Evolutionary conservation across 2,329 filamentous ascomycete genomes (phyloP).

Genomic region (Massarina eburnea): DNA sequence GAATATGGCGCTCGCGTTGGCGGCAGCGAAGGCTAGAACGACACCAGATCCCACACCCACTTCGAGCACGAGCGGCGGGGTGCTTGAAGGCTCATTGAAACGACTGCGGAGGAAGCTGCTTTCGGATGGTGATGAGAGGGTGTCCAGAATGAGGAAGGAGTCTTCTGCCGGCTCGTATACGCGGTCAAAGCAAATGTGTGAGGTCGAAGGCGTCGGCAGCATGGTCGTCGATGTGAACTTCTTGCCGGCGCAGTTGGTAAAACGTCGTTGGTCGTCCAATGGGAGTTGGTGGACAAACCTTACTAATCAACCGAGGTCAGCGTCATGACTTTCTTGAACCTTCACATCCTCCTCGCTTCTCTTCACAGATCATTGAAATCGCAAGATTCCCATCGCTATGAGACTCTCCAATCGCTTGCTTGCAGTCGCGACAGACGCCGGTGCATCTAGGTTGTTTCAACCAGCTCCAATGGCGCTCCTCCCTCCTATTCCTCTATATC

Average conservation of each 20-base stretch:
- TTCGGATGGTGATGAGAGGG: slow-evolving; percentile 73
- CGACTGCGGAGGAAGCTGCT: slow-evolving; percentile 65
- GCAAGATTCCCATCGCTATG: slow-evolving; percentile 22
- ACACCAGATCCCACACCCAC: slow-evolving; percentile 91
- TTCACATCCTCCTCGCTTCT: neutral
- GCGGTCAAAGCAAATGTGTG: slow-evolving; percentile 82
- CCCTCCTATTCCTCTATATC: slow-evolving; percentile 86
- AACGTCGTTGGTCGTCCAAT: slow-evolving; percentile 14
- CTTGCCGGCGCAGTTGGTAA: slow-evolving; percentile 8
- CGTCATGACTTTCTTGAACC: slow-evolving; percentile 1
- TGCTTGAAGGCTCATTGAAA: slow-evolving; percentile 51
- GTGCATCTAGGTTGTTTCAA: slow-evolving; percentile 37
- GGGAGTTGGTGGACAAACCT: slow-evolving; percentile 5
- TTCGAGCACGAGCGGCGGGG: slow-evolving; percentile 69
- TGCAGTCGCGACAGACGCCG: slow-evolving; percentile 39
- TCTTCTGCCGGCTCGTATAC: slow-evolving; percentile 97
- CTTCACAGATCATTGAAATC: neutral
- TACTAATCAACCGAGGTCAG: slow-evolving; percentile 8
- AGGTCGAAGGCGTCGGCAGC: slow-evolving; percentile 92
- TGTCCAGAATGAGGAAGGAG: slow-evolving; percentile 91
- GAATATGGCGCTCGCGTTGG: slow-evolving; percentile 72
- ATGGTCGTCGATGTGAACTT: slow-evolving; percentile 51
- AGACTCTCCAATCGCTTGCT: slow-evolving; percentile 31
- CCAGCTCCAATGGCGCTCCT: slow-evolving; percentile 67
- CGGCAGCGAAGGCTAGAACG: slow-evolving; percentile 83